Base-by-base conservation (phyloP, 1,139 yeast genomes). In the Suhomyces chickasaworum region DNA sequence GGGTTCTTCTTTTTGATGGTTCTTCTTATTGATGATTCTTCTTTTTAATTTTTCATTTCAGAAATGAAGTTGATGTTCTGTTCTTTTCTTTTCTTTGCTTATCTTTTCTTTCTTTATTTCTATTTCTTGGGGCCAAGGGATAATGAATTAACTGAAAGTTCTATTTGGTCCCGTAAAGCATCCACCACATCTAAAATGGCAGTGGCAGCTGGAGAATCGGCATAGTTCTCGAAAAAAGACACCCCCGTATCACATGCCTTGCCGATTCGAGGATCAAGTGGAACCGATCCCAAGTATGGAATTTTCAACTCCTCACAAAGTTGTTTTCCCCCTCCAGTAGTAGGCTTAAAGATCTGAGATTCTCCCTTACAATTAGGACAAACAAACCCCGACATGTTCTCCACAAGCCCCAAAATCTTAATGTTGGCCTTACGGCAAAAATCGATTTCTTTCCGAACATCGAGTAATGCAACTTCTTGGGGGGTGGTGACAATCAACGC, bases 311-410 rank as follows among this genome's bases (percentile, higher is more conserved):
- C 99, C 56, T 84, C 69, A 47, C 98, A 95, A 45, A 95, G 70
- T 31, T 84, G 81, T 55, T 80, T 77, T 7, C 98, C 99, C 16
- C 99, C 99, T 13, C 99, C 99, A 1, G 99, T 95, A 3, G 98
- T 93, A 30, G 98, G 89, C 53, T 86, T 86, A 68, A 95, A 95
- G 10, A 95, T 91, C 58, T 86, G 84, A 0, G 96, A 87, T 65
- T 90, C 89, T 7, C 95, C 95, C 52, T 88, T 80, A 66, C 99
- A 95, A 56, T 76, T 83, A 4, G 99, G 99, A 63, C 99, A 95
- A 13, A 95, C 98, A 70, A 95, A 95, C 1, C 99, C 99, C 6
- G 96, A 83, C 99, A 95, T 95, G 64, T 95, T 95, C 63, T 95
- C 99, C 27, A 95, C 97, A 22, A 95, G 67, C 0, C 99, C 99